Percentiles rank a stretch among this genome's conserved stretches.
Conservation (phyloP, 2,329 filamentous ascomycete species). For the Ascocoryne sarcoides region DNA sequence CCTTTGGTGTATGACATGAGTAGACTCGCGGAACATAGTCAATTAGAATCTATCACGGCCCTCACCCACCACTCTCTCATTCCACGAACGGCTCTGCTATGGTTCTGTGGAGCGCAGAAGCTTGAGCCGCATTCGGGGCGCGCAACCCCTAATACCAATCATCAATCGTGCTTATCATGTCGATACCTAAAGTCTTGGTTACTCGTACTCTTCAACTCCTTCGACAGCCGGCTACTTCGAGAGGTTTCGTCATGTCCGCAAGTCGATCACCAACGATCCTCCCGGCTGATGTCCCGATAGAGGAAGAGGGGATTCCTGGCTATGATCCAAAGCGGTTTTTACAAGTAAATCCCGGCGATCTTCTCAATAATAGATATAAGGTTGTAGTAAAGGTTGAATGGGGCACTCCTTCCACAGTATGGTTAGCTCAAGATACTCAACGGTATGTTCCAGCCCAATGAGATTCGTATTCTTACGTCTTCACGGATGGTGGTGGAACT, state of each 20-base stretch:
- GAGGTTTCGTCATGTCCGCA: conserved; percentile 1
- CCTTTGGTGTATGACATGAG: too few species aligned
- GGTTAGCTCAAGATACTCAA: conserved; percentile 30
- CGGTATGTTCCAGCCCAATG: conserved; percentile 5
- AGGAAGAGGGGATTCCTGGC: conserved; percentile 10
- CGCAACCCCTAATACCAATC: too few species aligned
- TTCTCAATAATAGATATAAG: conserved; percentile 28
- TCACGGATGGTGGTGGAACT: conserved; percentile 3
- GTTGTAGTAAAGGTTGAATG: conserved; percentile 33
- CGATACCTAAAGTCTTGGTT: not conserved
- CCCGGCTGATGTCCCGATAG: conserved; percentile 4
- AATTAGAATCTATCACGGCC: too few species aligned
- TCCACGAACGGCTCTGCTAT: too few species aligned
- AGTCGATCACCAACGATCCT: conserved; percentile 5
- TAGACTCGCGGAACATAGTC: too few species aligned
- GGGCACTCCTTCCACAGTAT: conserved; percentile 34
- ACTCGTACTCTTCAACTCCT: conserved; percentile 2
- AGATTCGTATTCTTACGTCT: conserved; percentile 2
- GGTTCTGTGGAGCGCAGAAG: too few species aligned
- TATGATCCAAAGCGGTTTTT: conserved; percentile 6
- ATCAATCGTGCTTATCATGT: conserved; percentile 1
- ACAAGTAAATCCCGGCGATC: conserved; percentile 19
- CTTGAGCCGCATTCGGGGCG: too few species aligned
- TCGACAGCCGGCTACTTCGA: not conserved
- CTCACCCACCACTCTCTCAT: too few species aligned